These are phyloP conservation scores for Phaeomoniella chlamydospora DNA, from an alignment of 2,329 filamentous ascomycete species.

Conservation along the genomic window DNA sequence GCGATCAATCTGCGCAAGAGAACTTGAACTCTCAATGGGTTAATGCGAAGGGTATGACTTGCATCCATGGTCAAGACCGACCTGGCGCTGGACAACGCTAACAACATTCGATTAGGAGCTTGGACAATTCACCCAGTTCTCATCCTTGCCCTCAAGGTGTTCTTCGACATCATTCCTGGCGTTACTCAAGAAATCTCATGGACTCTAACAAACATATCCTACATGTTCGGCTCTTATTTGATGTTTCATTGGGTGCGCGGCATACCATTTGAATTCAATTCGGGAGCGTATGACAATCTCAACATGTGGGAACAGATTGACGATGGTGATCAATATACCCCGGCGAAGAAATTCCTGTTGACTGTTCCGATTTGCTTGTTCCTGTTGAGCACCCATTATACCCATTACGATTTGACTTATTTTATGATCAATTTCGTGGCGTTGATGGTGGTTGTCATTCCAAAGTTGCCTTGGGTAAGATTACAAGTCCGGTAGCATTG, in stretches of 20 bases:
- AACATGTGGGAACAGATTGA: constrained; percentile 99
- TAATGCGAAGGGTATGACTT: constrained; percentile 97
- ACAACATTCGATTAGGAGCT: constrained; percentile 48
- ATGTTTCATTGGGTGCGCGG: constrained; percentile 99
- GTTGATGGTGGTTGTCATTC: constrained; percentile 82
- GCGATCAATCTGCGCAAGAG: constrained; percentile 84
- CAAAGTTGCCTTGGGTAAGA: constrained; percentile 88
- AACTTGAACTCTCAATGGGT: constrained; percentile 99
- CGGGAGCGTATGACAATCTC: constrained; percentile 94
- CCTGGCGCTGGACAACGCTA: not conserved
- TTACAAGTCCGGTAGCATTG: not conserved
- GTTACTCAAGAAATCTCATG: constrained; percentile 97
- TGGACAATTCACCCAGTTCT: constrained; percentile 96
- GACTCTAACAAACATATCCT: constrained; percentile 97
- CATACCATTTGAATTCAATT: constrained; percentile 97
- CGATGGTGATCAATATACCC: constrained; percentile 96
- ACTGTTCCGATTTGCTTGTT: constrained; percentile 90
- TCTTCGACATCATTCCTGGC: constrained; percentile 91
- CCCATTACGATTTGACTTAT: constrained; percentile 92
- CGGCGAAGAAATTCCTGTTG: constrained; percentile 94
- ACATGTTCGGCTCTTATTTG: constrained; percentile 97
- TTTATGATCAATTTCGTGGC: constrained; percentile 96
- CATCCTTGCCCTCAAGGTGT: constrained; percentile 81
- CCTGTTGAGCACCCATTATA: constrained; percentile 94
- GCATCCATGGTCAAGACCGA: not conserved